phyloP scores from a whole-genome alignment of 2,329 filamentous ascomycete genomes.

The Plectosphaerella cucumerina region DNA sequence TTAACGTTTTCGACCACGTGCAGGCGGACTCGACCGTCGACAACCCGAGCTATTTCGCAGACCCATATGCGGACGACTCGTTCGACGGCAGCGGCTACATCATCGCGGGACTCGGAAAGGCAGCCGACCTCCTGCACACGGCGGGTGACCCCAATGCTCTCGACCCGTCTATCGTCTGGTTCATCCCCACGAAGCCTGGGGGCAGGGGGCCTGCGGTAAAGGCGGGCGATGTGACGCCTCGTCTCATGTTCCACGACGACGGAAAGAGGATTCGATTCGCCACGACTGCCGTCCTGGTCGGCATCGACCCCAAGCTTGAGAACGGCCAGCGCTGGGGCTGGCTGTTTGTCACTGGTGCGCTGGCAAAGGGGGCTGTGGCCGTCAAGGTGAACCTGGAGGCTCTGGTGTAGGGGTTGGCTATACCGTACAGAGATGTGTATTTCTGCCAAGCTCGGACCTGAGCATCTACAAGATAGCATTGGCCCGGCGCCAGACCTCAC shows the following conservation, averaged over 20 bases:
- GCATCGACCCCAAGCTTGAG: constrained; percentile 41
- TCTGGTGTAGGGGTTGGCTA: background rate
- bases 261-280: constrained; percentile 43
- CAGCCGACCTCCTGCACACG: constrained; percentile 27
- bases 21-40: constrained; percentile 43
- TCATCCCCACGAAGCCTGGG: constrained; percentile 10
- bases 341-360: constrained; percentile 55
- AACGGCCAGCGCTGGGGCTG: constrained; percentile 43
- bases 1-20: constrained; percentile 38
- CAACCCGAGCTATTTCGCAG: constrained; percentile 55
- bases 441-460: no score
- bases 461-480: no score
- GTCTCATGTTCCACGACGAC: constrained; percentile 55
- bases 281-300: constrained; percentile 49
- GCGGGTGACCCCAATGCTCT: constrained; percentile 27
- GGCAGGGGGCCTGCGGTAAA: constrained; percentile 8
- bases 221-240: constrained; percentile 32
- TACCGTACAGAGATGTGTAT: no score
- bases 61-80: constrained; percentile 39
- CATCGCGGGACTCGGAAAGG: constrained; percentile 40
- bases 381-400: constrained; percentile 43
- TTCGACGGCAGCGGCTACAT: constrained; percentile 52
- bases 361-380: constrained; percentile 43
- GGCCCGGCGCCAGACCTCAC: no score
- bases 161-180: constrained; percentile 45